These are phyloP conservation scores for Hypoxylon lienhwacheense DNA, from an alignment of 495 filamentous ascomycete genomes.

Conservation along the genomic window DNA sequence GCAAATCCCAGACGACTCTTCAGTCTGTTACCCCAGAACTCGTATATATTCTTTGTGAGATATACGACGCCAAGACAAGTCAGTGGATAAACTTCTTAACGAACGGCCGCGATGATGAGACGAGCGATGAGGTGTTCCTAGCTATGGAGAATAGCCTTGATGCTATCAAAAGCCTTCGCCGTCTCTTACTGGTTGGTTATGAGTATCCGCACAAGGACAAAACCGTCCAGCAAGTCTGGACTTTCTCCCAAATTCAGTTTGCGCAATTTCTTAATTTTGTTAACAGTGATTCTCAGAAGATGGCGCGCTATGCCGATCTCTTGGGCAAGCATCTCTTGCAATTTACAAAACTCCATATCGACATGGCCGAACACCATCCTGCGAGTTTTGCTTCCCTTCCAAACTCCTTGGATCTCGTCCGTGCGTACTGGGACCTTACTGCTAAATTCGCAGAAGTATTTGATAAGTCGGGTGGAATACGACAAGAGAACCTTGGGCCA, in stretches of 20 bases:
- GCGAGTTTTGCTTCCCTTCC: conserved; percentile 80
- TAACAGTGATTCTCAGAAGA: conserved; percentile 51
- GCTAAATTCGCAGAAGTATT: conserved; percentile 73
- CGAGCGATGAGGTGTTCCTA: conserved; percentile 60
- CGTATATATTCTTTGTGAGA: conserved; percentile 69
- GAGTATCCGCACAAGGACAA: conserved; percentile 76
- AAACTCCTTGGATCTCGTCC: conserved; percentile 71
- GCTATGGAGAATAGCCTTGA: conserved; percentile 73
- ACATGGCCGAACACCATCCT: conserved; percentile 75
- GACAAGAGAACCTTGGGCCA: conserved; percentile 48
- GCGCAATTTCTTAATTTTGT: conserved; percentile 63
- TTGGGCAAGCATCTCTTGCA: conserved; percentile 87
- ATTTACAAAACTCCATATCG: conserved; percentile 85
- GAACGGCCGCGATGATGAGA: conserved; percentile 56
- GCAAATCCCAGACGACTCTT: conserved; percentile 67
- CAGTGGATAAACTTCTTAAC: conserved; percentile 66
- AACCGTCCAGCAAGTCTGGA: conserved; percentile 78
- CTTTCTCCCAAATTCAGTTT: conserved; percentile 68
- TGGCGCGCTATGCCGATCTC: conserved; percentile 49
- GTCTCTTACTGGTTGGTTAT: conserved; percentile 79
- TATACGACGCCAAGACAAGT: conserved; percentile 75
- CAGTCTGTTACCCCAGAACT: conserved; percentile 78
- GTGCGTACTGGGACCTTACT: conserved; percentile 81
- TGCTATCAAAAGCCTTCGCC: conserved; percentile 75
- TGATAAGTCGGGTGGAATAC: conserved; percentile 52